Conservation (phyloP, 208 protist species). For the Acanthamoeba lenticulata region DNA sequence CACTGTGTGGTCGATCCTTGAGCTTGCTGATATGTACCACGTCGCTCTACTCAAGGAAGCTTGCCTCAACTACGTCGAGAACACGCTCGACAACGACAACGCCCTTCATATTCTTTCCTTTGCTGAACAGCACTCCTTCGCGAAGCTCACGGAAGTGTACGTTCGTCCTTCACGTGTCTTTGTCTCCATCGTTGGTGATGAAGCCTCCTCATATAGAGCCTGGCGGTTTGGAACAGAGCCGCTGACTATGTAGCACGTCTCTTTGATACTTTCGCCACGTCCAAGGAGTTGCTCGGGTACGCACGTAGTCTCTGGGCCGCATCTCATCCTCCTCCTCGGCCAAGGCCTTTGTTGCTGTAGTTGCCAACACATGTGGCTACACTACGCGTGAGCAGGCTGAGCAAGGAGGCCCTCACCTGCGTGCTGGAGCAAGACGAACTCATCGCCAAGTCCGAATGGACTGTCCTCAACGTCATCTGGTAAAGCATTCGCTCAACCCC, state of each 20-base stretch:
- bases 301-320: not conserved
- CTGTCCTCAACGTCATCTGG: not conserved
- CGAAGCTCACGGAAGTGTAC: not conserved
- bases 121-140: not conserved
- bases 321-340: not conserved
- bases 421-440: not conserved
- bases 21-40: not conserved
- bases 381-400: not conserved
- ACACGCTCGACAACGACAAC: not conserved
- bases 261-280: not conserved
- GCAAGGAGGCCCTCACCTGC: not conserved
- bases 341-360: not conserved
- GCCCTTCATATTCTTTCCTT: not conserved
- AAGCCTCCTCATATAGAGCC: too few relatives aligned
- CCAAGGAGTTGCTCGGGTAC: not conserved
- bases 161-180: not conserved
- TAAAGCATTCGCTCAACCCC: not conserved
- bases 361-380: too few relatives aligned
- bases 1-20: not conserved
- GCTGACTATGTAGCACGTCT: not conserved
- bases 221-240: too few relatives aligned
- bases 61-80: not conserved
- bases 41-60: not conserved
- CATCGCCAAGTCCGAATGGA: not conserved
- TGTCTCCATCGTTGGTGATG: too few relatives aligned